phyloP scores from a whole-genome alignment of 108 stramenopile genomes.

The Poteriospumella lacustris region DNA sequence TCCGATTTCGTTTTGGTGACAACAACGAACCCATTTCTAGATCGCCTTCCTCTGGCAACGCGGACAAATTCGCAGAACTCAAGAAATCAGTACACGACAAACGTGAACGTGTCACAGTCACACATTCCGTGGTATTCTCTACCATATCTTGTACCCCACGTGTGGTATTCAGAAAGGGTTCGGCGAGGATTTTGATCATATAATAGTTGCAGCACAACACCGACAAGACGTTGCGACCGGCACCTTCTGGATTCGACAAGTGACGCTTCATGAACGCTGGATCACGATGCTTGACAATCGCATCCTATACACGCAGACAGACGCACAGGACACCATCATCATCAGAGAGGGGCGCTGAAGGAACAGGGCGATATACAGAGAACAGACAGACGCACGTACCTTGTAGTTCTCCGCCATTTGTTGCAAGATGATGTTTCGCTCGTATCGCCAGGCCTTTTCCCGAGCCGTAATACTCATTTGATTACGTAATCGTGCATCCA shows the following conservation, averaged over 20 bases:
- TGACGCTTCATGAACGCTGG: slow-evolving; percentile 13
- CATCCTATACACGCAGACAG: slow-evolving; percentile 14
- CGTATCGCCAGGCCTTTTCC: slow-evolving; percentile 6
- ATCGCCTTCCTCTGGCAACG: no score
- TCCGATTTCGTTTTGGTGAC: background rate
- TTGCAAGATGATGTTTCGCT: slow-evolving; percentile 18
- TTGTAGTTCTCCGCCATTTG: slow-evolving; percentile 29
- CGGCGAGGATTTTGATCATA: background rate
- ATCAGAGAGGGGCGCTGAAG: background rate
- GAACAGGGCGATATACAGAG: background rate
- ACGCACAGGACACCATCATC: no score
- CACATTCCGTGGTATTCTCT: background rate
- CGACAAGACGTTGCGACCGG: slow-evolving; percentile 5
- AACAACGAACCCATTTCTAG: no score
- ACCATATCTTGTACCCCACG: background rate
- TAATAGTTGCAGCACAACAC: slow-evolving; percentile 21
- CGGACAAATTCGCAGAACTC: no score
- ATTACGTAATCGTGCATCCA: background rate
- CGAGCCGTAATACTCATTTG: slow-evolving; percentile 25
- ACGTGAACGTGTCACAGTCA: background rate
- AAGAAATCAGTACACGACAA: background rate
- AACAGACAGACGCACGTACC: background rate
- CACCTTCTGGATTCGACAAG: background rate
- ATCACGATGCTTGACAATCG: slow-evolving; percentile 19
- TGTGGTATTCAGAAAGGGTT: slow-evolving; percentile 25